Evolutionary conservation across 345 rosid genomes (phyloP).

Genomic region (Brassica carinata): DNA sequence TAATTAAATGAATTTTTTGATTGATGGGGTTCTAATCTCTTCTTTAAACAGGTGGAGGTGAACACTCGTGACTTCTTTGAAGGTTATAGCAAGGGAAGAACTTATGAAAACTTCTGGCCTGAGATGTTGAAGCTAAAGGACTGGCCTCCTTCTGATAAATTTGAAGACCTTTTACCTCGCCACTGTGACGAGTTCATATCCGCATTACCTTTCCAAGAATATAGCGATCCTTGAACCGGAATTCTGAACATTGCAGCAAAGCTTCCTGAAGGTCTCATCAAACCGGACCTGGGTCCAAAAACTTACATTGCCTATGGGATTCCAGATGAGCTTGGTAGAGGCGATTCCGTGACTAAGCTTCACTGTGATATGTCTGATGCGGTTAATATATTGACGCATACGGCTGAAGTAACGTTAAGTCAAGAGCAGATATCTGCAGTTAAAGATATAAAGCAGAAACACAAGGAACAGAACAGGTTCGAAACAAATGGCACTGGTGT

Average conservation of each 20-base stretch:
- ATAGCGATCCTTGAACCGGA: constrained; percentile 73
- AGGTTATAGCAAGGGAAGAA: constrained; percentile 80
- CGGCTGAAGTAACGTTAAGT: constrained; percentile 56
- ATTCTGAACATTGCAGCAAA: constrained; percentile 77
- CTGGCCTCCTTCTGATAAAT: constrained; percentile 95
- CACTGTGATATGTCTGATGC: constrained; percentile 96
- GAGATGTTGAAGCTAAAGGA: constrained; percentile 94
- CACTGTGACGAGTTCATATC: constrained; percentile 86
- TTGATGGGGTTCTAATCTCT: not conserved
- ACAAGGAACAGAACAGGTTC: constrained; percentile 57
- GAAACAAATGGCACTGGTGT: constrained; percentile 40
- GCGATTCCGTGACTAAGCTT: constrained; percentile 93
- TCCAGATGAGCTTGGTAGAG: constrained; percentile 80
- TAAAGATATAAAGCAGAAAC: constrained; percentile 52
- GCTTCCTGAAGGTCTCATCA: constrained; percentile 60
- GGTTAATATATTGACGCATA: constrained; percentile 83
- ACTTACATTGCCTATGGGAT: constrained; percentile 87
- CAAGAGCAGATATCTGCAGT: constrained; percentile 60
- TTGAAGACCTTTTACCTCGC: constrained; percentile 85
- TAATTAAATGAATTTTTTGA: not conserved
- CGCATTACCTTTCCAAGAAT: constrained; percentile 82
- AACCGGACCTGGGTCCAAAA: constrained; percentile 95
- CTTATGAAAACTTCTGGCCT: constrained; percentile 78
- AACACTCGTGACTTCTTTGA: constrained; percentile 64
- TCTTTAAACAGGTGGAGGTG: constrained; percentile 60